Percentiles rank a stretch among this genome's conserved stretches.
Conservation (phyloP, 805 yeast species). For the Wickerhamiella cacticola region DNA sequence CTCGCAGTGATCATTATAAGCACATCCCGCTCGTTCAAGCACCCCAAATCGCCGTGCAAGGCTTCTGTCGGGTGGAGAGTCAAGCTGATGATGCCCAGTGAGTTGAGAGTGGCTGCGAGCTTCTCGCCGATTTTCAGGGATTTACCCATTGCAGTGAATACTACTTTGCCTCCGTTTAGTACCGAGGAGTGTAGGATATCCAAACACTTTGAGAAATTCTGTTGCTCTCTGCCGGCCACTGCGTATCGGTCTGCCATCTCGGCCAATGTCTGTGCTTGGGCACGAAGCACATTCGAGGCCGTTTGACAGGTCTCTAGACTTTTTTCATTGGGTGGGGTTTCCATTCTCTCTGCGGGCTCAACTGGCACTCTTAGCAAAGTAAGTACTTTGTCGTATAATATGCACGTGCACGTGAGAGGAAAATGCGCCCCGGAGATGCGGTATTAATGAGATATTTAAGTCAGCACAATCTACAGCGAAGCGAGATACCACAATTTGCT, state of each 20-base stretch:
- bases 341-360: not conserved
- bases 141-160: conserved; percentile 76
- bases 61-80: conserved; percentile 77
- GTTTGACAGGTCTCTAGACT: conserved; percentile 22
- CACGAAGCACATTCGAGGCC: conserved; percentile 27
- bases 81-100: conserved; percentile 58
- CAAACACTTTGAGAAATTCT: conserved; percentile 26
- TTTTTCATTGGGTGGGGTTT: conserved; percentile 9
- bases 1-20: conserved; percentile 62
- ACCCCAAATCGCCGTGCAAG: conserved; percentile 79
- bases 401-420: conserved; percentile 4
- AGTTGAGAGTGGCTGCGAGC: conserved; percentile 69
- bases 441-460: too few species aligned
- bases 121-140: conserved; percentile 69
- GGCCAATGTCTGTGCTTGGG: conserved; percentile 31
- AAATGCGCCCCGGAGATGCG: too few species aligned
- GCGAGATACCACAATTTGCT: too few species aligned
- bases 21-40: conserved; percentile 44
- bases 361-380: not conserved
- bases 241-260: conserved; percentile 25
- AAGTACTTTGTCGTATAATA: too few species aligned
- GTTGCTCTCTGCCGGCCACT: conserved; percentile 19
- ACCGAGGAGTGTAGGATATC: conserved; percentile 32
- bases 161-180: conserved; percentile 50
- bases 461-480: too few species aligned